These are phyloP conservation scores for Russula virescens DNA, from an alignment of 768 basidiomycete species.

Conservation along the genomic window DNA sequence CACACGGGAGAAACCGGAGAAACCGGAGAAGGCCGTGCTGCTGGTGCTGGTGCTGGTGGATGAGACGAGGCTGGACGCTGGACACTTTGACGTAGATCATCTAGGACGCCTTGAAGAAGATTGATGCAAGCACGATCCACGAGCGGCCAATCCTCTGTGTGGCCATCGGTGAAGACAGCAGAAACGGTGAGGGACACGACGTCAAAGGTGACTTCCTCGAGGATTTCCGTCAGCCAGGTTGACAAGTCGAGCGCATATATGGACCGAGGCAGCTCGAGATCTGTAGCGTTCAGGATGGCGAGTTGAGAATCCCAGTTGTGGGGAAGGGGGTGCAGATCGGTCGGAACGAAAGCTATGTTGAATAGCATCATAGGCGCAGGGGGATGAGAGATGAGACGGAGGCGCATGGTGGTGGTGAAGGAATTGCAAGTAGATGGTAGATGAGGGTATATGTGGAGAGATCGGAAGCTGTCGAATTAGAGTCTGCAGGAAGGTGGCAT, in stretches of 20 bases:
- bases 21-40: slow-evolving; percentile 16
- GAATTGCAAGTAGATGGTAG: slow-evolving; percentile 14
- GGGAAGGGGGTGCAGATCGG: slow-evolving; percentile 39
- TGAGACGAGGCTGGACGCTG: slow-evolving; percentile 36
- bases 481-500: not conserved
- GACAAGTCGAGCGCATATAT: slow-evolving; percentile 58
- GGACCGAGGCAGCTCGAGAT: slow-evolving; percentile 46
- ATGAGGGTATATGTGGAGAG: slow-evolving; percentile 20
- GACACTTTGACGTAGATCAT: slow-evolving; percentile 45
- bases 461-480: slow-evolving; percentile 5
- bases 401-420: slow-evolving; percentile 41
- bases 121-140: slow-evolving; percentile 36
- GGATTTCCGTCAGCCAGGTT: slow-evolving; percentile 48
- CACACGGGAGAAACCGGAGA: slow-evolving; percentile 27
- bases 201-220: slow-evolving; percentile 60
- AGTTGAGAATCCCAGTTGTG: slow-evolving; percentile 50
- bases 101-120: slow-evolving; percentile 45
- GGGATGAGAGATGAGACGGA: slow-evolving; percentile 44
- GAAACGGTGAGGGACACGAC: slow-evolving; percentile 40
- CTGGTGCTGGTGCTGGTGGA: slow-evolving; percentile 11
- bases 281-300: slow-evolving; percentile 44
- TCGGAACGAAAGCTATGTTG: slow-evolving; percentile 46
- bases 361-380: slow-evolving; percentile 54
- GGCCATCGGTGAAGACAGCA: slow-evolving; percentile 56
- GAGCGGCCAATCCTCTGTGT: slow-evolving; percentile 44